These are phyloP conservation scores for Aspergillus cavernicola DNA, from an alignment of 495 filamentous ascomycete genomes.

Conservation along the genomic window DNA sequence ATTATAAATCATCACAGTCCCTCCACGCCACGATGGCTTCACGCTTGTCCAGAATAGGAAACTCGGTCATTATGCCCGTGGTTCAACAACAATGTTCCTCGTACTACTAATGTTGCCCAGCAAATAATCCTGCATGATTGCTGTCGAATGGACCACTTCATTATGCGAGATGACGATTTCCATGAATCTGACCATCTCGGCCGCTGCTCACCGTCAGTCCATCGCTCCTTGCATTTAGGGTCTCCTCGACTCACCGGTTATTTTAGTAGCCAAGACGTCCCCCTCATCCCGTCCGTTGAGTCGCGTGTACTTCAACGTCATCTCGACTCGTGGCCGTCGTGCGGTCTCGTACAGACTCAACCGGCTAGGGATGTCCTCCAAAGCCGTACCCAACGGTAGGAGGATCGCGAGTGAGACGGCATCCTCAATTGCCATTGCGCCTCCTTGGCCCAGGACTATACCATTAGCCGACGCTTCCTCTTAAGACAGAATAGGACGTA, in stretches of 20 bases:
- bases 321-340: slow-evolving; percentile 27
- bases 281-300: slow-evolving; percentile 9
- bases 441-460: slow-evolving; percentile 51
- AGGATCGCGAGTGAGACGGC: slow-evolving; percentile 52
- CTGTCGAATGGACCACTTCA: slow-evolving; percentile 3
- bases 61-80: not conserved
- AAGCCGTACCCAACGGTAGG: slow-evolving; percentile 39
- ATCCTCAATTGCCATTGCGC: slow-evolving; percentile 57
- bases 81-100: too few species aligned
- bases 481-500: slow-evolving; percentile 3
- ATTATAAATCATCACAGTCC: too few species aligned
- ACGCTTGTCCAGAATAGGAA: not conserved
- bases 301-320: slow-evolving; percentile 11
- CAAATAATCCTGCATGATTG: not conserved
- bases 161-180: slow-evolving; percentile 10
- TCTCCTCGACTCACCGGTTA: not conserved
- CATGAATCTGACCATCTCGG: slow-evolving; percentile 13
- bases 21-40: not conserved
- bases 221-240: not conserved
- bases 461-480: not conserved
- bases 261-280: not conserved
- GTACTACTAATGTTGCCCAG: too few species aligned
- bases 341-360: slow-evolving; percentile 53
- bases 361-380: slow-evolving; percentile 40
- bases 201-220: not conserved